Conservation (phyloP, 2,329 filamentous ascomycete genomes). For the Penicillium brevicompactum region DNA sequence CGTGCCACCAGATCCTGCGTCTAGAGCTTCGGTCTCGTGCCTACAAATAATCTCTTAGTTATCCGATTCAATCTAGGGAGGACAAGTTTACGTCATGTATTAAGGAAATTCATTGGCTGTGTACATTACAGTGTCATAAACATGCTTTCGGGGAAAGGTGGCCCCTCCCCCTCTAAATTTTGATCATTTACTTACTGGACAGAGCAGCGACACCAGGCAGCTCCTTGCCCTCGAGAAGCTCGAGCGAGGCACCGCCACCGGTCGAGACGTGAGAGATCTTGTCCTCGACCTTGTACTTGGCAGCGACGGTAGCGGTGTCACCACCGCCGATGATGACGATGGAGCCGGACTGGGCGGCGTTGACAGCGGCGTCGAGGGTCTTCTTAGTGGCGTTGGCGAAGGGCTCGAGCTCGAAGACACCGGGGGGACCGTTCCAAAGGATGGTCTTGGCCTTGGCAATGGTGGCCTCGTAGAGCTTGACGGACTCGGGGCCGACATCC, state of each 20-base stretch:
- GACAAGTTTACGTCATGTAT: constrained; percentile 10
- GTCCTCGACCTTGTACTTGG: constrained; percentile 94
- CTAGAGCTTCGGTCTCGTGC: constrained; percentile 34
- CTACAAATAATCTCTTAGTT: constrained; percentile 32
- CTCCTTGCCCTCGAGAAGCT: constrained; percentile 97
- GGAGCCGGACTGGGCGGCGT: constrained; percentile 78
- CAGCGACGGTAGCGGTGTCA: constrained; percentile 95
- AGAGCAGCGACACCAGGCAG: constrained; percentile 91
- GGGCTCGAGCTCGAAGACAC: constrained; percentile 95
- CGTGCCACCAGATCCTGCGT: background rate
- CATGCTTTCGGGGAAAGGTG: constrained; percentile 5
- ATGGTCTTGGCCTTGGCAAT: constrained; percentile 92
- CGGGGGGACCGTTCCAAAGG: constrained; percentile 97
- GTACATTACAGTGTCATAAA: constrained; percentile 41
- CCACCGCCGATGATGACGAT: constrained; percentile 98
- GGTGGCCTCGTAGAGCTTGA: constrained; percentile 83
- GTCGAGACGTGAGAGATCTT: constrained; percentile 99
- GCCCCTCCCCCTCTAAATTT: background rate
- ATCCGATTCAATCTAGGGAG: constrained; percentile 5
- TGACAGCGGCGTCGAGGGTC: constrained; percentile 85
- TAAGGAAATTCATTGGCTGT: constrained; percentile 30
- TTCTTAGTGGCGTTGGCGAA: constrained; percentile 92
- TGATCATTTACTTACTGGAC: constrained; percentile 65
- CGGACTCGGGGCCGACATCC: constrained; percentile 86
- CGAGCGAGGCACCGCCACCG: constrained; percentile 90